phyloP scores from a whole-genome alignment of 225 moss, liverwort and hornwort genomes.

The Physcomitrium patens region DNA sequence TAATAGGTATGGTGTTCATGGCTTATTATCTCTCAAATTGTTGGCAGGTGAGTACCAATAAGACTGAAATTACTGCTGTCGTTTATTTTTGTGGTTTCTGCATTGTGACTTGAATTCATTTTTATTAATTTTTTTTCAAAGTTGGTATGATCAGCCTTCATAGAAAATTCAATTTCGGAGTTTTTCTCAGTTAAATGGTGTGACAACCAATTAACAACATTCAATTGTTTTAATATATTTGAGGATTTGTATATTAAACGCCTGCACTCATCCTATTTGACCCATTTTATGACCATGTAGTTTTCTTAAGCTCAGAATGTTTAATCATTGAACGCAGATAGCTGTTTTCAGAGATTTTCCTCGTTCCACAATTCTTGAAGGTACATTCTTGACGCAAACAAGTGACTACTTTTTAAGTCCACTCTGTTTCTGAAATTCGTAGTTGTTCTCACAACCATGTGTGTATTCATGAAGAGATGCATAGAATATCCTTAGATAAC shows the following conservation, averaged over 20 bases:
- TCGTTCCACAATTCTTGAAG: constrained; percentile 18
- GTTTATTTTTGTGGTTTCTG: too few species aligned
- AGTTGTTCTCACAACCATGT: not conserved
- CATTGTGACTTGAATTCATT: too few species aligned
- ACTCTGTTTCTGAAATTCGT: too few species aligned
- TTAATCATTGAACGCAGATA: constrained; percentile 36
- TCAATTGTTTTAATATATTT: not conserved
- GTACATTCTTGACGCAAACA: not conserved
- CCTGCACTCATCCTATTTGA: too few species aligned
- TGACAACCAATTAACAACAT: not conserved
- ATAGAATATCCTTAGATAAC: not conserved
- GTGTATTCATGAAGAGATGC: not conserved
- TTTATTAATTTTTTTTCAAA: not conserved
- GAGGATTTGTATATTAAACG: not conserved
- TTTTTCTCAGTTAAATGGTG: not conserved
- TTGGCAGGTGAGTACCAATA: too few species aligned
- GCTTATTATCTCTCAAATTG: too few species aligned
- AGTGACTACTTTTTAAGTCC: too few species aligned
- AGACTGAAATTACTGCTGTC: too few species aligned
- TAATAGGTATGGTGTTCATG: constrained; percentile 43
- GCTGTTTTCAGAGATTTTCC: constrained; percentile 58
- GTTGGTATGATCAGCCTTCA: too few species aligned
- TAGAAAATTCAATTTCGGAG: too few species aligned
- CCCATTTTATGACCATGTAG: too few species aligned
- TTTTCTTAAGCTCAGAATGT: too few species aligned